Conservation (phyloP, 495 filamentous ascomycete genomes). For the Choiromyces venosus region DNA sequence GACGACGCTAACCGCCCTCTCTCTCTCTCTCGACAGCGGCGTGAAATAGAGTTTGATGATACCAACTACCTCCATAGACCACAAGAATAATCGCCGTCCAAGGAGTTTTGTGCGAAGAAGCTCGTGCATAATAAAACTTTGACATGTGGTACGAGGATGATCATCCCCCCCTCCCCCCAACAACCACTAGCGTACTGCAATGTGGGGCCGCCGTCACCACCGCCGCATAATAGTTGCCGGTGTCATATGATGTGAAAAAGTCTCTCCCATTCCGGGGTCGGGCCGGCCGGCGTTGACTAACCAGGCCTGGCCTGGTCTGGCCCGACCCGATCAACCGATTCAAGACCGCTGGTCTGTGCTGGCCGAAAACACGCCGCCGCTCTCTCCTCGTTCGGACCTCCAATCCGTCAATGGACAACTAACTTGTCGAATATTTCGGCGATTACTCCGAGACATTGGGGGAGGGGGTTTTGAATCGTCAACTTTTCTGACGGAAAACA, state of each 20-base stretch:
- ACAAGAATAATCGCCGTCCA: too few relatives aligned
- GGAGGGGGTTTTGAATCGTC: background rate
- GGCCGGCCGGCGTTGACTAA: background rate
- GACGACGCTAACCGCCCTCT: background rate
- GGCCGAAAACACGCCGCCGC: too few relatives aligned
- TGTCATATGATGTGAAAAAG: too few relatives aligned
- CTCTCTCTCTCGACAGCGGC: background rate
- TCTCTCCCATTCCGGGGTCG: background rate
- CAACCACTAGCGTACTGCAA: background rate
- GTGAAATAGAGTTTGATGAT: background rate
- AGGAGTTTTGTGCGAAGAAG: too few relatives aligned
- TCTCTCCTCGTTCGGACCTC: background rate
- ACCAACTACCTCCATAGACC: too few relatives aligned
- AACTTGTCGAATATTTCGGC: background rate
- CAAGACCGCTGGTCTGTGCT: background rate
- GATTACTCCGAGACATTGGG: background rate
- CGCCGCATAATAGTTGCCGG: too few relatives aligned
- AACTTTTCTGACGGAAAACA: background rate
- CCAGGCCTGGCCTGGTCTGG: background rate
- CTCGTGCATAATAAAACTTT: background rate
- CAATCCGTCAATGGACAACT: background rate
- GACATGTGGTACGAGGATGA: background rate
- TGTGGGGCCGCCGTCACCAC: too few relatives aligned
- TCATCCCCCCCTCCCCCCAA: too few relatives aligned
- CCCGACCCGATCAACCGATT: background rate